Percentiles rank a stretch among this genome's conserved stretches.
These are phyloP conservation scores for Buddleja alternifolia DNA, from an alignment of 257 asterid genomes.

Conservation along the genomic window DNA sequence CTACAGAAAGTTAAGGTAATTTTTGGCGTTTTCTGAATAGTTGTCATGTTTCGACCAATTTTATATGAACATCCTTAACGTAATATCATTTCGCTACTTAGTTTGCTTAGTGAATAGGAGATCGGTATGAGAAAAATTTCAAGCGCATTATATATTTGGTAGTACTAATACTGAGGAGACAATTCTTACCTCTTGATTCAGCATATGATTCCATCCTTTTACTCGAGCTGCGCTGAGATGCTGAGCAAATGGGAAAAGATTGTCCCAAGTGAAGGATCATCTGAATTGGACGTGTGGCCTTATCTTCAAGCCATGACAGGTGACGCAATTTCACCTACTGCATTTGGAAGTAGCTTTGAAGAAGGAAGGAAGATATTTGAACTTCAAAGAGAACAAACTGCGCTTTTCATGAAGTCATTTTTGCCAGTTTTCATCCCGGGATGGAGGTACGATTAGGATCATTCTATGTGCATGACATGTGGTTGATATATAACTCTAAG, in stretches of 20 bases:
- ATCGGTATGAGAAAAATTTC: too few relatives aligned
- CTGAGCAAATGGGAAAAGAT: slow-evolving; percentile 58
- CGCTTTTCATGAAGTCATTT: slow-evolving; percentile 25
- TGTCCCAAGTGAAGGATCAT: slow-evolving; percentile 28
- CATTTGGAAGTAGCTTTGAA: slow-evolving; percentile 65
- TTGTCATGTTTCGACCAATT: too few relatives aligned
- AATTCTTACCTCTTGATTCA: slow-evolving; percentile 5
- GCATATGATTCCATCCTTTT: slow-evolving; percentile 58
- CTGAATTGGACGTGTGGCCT: slow-evolving; percentile 67
- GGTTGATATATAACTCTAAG: too few relatives aligned
- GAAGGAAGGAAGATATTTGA: slow-evolving; percentile 63
- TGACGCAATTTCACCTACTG: slow-evolving; percentile 66
- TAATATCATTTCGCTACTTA: too few relatives aligned
- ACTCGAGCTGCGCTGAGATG: slow-evolving; percentile 57
- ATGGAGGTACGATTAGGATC: slow-evolving; percentile 31
- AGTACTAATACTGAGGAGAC: not conserved
- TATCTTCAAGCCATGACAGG: slow-evolving; percentile 53
- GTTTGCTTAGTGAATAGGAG: too few relatives aligned
- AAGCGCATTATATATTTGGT: too few relatives aligned
- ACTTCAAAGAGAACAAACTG: slow-evolving; percentile 53
- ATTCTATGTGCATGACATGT: not conserved
- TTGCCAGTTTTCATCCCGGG: slow-evolving; percentile 45
- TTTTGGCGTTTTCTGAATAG: too few relatives aligned
- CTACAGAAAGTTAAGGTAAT: slow-evolving; percentile 49
- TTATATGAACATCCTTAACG: too few relatives aligned